Percentiles rank a stretch among this genome's conserved stretches.
Evolutionary conservation across 208 protist genomes (phyloP).

Genomic region (Sergeia podlipaevii): DNA sequence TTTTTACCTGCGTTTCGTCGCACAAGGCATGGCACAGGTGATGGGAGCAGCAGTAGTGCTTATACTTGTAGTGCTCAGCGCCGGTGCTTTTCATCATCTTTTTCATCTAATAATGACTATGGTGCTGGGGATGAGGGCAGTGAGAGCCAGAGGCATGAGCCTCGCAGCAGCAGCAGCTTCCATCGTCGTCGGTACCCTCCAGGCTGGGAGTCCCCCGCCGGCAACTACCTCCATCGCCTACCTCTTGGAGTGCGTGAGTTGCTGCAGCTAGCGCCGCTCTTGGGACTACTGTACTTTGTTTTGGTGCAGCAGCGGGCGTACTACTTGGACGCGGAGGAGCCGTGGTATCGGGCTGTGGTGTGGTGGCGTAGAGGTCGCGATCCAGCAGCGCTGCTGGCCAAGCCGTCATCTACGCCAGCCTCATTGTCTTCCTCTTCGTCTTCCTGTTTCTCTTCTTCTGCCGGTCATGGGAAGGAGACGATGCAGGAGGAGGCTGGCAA

Average conservation of each 20-base stretch:
- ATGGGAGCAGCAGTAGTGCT: slow-evolving; percentile 1
- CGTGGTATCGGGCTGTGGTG: slow-evolving; percentile 15
- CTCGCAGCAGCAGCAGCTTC: neutral
- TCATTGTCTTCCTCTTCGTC: too few species aligned
- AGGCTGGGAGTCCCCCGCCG: slow-evolving; percentile 32
- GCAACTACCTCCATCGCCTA: slow-evolving; percentile 43
- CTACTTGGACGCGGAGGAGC: slow-evolving; percentile 39
- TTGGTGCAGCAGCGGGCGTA: slow-evolving; percentile 40
- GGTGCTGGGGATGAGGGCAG: neutral
- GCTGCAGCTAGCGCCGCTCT: slow-evolving; percentile 46
- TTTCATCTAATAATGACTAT: neutral
- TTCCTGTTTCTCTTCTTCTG: too few species aligned
- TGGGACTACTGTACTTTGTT: slow-evolving; percentile 41
- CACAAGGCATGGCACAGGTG: neutral
- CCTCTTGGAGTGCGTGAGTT: slow-evolving; percentile 37
- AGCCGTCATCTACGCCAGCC: neutral
- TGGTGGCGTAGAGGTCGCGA: slow-evolving; percentile 3
- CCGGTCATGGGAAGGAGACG: too few species aligned
- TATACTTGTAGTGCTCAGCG: slow-evolving; percentile 1
- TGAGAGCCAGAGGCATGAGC: neutral
- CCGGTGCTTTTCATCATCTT: neutral
- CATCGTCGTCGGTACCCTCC: slow-evolving; percentile 1
- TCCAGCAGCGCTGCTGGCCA: neutral
- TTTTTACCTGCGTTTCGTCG: too few species aligned
- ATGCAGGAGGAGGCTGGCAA: too few species aligned